These are phyloP conservation scores for Pleurotus platypus DNA, from an alignment of 768 basidiomycete genomes.

Conservation along the genomic window DNA sequence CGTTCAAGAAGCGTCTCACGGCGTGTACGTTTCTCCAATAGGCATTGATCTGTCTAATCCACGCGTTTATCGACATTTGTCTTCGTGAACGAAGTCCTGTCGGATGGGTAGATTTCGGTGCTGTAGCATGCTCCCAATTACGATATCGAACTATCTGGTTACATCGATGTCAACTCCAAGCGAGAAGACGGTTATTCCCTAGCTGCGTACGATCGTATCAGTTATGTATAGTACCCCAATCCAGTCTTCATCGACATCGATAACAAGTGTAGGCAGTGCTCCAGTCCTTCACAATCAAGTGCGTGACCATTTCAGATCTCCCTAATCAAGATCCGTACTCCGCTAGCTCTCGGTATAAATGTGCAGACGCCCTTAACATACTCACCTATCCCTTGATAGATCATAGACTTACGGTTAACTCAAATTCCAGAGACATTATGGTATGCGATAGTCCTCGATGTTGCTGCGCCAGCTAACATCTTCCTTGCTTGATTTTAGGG, in stretches of 20 bases:
- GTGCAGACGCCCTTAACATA: constrained; percentile 18
- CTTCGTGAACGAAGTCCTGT: background rate
- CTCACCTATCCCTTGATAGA: constrained; percentile 33
- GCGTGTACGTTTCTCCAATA: background rate
- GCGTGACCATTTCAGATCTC: constrained; percentile 26
- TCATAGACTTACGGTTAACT: constrained; percentile 16
- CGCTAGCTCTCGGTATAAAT: constrained; percentile 28
- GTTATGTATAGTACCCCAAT: constrained; percentile 11
- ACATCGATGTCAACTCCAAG: background rate
- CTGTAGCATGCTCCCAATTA: background rate
- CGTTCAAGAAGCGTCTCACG: background rate
- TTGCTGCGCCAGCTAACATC: constrained; percentile 14
- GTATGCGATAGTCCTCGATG: constrained; percentile 24
- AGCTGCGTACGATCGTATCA: background rate
- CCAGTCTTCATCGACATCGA: constrained; percentile 25
- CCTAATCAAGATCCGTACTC: constrained; percentile 78
- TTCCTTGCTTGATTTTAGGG: constrained; percentile 40
- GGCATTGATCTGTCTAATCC: background rate
- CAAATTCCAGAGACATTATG: constrained; percentile 21
- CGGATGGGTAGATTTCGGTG: background rate
- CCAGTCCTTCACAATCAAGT: constrained; percentile 10
- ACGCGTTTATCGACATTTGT: background rate
- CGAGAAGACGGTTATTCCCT: background rate
- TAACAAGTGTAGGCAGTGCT: constrained; percentile 15
- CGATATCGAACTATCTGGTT: background rate